Conservation (phyloP, 371 early-diverging fungal species). For the Mortierella sp. region DNA sequence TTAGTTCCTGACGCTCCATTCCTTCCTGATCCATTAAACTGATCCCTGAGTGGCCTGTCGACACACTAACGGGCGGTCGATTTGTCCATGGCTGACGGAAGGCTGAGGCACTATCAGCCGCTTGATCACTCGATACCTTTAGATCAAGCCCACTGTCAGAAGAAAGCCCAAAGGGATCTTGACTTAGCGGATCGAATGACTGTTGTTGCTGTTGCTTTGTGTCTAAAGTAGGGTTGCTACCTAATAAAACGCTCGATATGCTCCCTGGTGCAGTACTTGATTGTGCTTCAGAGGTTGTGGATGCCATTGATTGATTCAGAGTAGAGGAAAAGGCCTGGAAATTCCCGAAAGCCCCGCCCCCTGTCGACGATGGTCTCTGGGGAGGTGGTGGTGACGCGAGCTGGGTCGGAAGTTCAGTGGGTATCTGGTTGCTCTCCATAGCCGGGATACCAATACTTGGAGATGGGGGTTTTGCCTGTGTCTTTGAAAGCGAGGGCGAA, state of each 20-base stretch:
- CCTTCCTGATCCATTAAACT: constrained; percentile 27
- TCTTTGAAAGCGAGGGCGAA: neutral
- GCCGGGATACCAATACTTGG: constrained; percentile 25
- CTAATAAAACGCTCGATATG: neutral
- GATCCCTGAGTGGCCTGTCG: constrained; percentile 25
- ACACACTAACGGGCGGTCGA: constrained; percentile 20
- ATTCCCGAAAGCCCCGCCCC: constrained; percentile 25
- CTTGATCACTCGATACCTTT: neutral
- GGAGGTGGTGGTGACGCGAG: constrained; percentile 46
- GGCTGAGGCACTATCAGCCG: neutral
- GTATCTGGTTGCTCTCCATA: constrained; percentile 23
- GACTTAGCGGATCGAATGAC: neutral
- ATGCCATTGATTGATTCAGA: constrained; percentile 12
- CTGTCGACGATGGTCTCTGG: constrained; percentile 22
- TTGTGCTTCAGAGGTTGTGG: constrained; percentile 16
- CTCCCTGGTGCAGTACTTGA: constrained; percentile 1
- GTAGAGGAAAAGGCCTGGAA: constrained; percentile 38
- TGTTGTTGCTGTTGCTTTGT: too few relatives aligned
- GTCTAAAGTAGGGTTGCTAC: neutral
- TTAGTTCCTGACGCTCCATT: constrained; percentile 39
- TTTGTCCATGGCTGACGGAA: constrained; percentile 14
- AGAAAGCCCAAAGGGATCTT: constrained; percentile 13
- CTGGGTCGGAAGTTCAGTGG: constrained; percentile 49
- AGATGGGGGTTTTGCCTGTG: neutral
- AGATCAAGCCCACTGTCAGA: neutral